Evolutionary conservation across 805 yeast species (phyloP).

Genomic region (Debaryomyces maramus): DNA sequence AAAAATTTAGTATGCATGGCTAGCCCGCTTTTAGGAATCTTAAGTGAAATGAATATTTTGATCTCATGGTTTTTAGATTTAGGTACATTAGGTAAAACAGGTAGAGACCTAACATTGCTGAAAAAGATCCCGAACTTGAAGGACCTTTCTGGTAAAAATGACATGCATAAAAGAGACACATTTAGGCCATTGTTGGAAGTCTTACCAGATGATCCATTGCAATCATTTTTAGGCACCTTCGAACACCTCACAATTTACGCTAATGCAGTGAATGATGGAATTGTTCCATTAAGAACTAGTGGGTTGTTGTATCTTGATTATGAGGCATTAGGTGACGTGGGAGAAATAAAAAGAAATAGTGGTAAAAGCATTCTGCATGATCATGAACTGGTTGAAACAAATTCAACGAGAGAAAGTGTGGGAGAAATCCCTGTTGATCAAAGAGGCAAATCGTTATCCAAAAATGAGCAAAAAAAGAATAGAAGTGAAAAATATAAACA

Average conservation of each 20-base stretch:
- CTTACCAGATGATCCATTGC: slow-evolving; percentile 43
- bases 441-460: slow-evolving; percentile 7
- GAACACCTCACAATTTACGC: slow-evolving; percentile 41
- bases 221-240: slow-evolving; percentile 27
- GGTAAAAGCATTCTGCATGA: slow-evolving; percentile 2
- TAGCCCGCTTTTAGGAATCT: slow-evolving; percentile 42
- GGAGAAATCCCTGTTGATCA: slow-evolving; percentile 34
- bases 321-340: slow-evolving; percentile 42
- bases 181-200: slow-evolving; percentile 38
- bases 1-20: slow-evolving; percentile 41
- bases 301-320: slow-evolving; percentile 44
- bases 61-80: slow-evolving; percentile 43
- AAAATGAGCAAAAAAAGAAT: slow-evolving; percentile 1
- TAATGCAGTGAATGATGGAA: slow-evolving; percentile 47
- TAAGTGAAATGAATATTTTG: slow-evolving; percentile 40
- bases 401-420: slow-evolving; percentile 16
- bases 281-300: slow-evolving; percentile 45
- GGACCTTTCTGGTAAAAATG: slow-evolving; percentile 13
- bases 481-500: slow-evolving; percentile 14
- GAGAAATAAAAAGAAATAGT: slow-evolving; percentile 20
- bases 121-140: slow-evolving; percentile 28
- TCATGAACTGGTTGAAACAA: slow-evolving; percentile 12
- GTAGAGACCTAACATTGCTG: slow-evolving; percentile 43
- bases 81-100: slow-evolving; percentile 47
- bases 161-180: slow-evolving; percentile 11